A percentile compares a stretch with the other conserved stretches of the same genome.
These are phyloP conservation scores for Leccinum imitatum DNA, from an alignment of 768 basidiomycete genomes.

Conservation along the genomic window DNA sequence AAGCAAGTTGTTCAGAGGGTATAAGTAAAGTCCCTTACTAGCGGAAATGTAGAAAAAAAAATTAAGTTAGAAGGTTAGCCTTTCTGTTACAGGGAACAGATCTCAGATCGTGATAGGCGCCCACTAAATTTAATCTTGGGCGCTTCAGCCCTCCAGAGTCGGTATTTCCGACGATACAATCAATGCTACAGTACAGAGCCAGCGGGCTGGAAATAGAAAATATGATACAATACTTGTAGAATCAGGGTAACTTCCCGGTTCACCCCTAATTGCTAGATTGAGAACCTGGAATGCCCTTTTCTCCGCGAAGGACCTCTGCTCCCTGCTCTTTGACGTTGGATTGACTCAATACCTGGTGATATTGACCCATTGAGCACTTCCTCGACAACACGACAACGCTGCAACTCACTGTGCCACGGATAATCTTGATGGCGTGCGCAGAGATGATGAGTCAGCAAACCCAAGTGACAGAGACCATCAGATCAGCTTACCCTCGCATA, in stretches of 20 bases:
- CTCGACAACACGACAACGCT: constrained; percentile 3
- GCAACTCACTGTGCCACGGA: constrained; percentile 32
- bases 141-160: not conserved
- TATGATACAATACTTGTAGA: not conserved
- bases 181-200: constrained; percentile 6
- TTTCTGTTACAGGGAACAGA: constrained; percentile 12
- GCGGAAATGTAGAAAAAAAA: constrained; percentile 3
- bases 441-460: constrained; percentile 4
- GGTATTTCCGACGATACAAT: not conserved
- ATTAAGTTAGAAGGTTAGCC: constrained; percentile 22
- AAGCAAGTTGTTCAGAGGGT: not conserved
- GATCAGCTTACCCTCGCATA: constrained; percentile 27
- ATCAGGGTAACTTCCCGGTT: not conserved
- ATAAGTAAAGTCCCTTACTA: not conserved
- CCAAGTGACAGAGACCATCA: not conserved
- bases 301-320: constrained; percentile 51
- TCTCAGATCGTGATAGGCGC: constrained; percentile 20
- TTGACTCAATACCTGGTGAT: constrained; percentile 29
- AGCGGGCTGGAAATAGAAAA: not conserved
- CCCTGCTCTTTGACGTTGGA: constrained; percentile 52
- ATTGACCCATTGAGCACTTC: not conserved
- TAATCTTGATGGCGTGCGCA: constrained; percentile 15
- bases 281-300: constrained; percentile 37
- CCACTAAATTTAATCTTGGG: not conserved
- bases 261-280: constrained; percentile 19